Evolutionary conservation across 495 filamentous ascomycete species (phyloP).

Genomic region (Penicillium diatomitis): DNA sequence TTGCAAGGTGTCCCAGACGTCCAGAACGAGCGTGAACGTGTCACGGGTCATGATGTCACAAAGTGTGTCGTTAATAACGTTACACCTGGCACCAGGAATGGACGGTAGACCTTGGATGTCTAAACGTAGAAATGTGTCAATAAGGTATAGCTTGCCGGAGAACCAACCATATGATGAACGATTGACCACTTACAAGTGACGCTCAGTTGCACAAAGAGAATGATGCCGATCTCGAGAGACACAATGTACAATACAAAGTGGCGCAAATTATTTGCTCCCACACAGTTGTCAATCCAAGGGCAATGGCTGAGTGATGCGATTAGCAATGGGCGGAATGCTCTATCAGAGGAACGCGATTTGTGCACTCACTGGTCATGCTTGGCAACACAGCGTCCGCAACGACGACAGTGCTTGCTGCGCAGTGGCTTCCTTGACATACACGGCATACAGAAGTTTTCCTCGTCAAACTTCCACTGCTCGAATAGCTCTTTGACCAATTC

Average conservation of each 20-base stretch:
- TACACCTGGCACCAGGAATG: constrained; percentile 49
- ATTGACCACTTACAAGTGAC: constrained; percentile 41
- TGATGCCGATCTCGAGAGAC: constrained; percentile 64
- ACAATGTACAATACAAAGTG: constrained; percentile 90
- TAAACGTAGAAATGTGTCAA: constrained; percentile 18
- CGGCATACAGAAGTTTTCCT: constrained; percentile 81
- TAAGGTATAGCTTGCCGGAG: neutral
- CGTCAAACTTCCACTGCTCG: constrained; percentile 79
- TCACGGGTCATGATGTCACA: constrained; percentile 71
- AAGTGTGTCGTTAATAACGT: constrained; percentile 61
- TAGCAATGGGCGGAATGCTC: constrained; percentile 27
- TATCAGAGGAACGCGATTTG: neutral
- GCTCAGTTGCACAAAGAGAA: constrained; percentile 47
- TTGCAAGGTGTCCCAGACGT: constrained; percentile 71
- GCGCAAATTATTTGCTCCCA: constrained; percentile 87
- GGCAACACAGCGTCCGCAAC: constrained; percentile 84
- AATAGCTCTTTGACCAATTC: constrained; percentile 78
- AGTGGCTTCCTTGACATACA: constrained; percentile 92
- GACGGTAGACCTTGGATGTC: constrained; percentile 48
- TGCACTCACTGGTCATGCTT: constrained; percentile 88
- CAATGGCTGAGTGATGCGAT: constrained; percentile 60
- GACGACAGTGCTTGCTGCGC: constrained; percentile 88
- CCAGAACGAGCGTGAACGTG: constrained; percentile 69
- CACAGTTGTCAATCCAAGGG: constrained; percentile 95
- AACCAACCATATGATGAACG: too few species aligned